Conservation (phyloP, 1,284 basidiomycete species). For the Sporisorium sorghi region DNA sequence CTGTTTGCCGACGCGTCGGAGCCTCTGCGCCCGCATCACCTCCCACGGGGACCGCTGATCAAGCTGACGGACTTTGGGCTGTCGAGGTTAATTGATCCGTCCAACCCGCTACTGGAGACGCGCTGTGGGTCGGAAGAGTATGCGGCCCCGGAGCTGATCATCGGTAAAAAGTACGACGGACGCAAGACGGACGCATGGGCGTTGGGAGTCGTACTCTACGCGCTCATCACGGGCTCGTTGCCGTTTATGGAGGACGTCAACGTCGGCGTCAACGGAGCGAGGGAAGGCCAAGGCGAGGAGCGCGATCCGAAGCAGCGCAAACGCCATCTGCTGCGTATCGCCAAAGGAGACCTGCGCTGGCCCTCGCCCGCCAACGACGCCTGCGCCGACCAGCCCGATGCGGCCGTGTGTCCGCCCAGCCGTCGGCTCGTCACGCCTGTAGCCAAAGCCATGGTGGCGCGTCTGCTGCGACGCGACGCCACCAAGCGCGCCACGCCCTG, state of each 20-base stretch:
- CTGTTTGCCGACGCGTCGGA: constrained; percentile 39
- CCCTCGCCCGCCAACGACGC: constrained; percentile 69
- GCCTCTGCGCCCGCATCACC: constrained; percentile 44
- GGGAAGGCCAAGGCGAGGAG: constrained; percentile 47
- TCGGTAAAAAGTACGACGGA: constrained; percentile 82
- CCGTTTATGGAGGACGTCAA: constrained; percentile 70
- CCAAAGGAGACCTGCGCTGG: constrained; percentile 68
- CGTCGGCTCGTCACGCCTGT: constrained; percentile 62
- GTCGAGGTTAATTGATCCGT: constrained; percentile 82
- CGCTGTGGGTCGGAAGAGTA: constrained; percentile 92
- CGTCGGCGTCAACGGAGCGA: constrained; percentile 35
- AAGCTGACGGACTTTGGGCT: constrained; percentile 92
- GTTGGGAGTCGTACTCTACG: constrained; percentile 84
- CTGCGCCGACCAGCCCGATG: constrained; percentile 32
- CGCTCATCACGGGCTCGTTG: constrained; percentile 76
- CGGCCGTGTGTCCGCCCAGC: constrained; percentile 27
- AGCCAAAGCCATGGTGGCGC: constrained; percentile 58
- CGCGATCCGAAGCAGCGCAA: constrained; percentile 58
- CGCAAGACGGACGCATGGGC: constrained; percentile 90
- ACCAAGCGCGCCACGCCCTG: constrained; percentile 57
- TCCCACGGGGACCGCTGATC: constrained; percentile 75
- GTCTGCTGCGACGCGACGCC: constrained; percentile 63
- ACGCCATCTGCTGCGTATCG: constrained; percentile 65
- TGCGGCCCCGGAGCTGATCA: constrained; percentile 89
- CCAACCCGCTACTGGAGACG: constrained; percentile 80